Conservation (phyloP, 176 grass and related monocot species). For the Guadua angustifolia region DNA sequence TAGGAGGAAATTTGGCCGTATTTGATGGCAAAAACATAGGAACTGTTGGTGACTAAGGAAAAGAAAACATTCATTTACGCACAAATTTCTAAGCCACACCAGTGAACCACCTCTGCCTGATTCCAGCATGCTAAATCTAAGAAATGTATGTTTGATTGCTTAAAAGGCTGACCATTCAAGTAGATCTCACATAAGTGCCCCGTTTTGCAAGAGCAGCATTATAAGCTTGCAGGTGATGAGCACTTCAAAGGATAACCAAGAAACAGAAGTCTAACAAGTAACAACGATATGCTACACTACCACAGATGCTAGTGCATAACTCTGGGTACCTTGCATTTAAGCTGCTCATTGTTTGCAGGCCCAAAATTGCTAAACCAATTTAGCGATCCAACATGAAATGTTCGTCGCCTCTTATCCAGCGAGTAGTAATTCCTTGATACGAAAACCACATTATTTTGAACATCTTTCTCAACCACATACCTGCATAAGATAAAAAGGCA, state of each 20-base stretch:
- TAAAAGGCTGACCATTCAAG: not conserved
- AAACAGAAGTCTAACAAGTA: not conserved
- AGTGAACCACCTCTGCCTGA: not conserved
- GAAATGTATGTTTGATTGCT: not conserved
- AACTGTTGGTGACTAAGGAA: not conserved
- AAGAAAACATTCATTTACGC: not conserved
- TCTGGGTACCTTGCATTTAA: slow-evolving; percentile 85
- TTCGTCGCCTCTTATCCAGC: slow-evolving; percentile 74
- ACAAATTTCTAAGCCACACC: not conserved
- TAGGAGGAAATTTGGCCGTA: not conserved
- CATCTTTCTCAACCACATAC: slow-evolving; percentile 97
- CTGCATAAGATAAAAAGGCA: slow-evolving; percentile 35
- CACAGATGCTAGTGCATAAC: not conserved
- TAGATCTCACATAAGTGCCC: not conserved
- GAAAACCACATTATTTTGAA: slow-evolving; percentile 86
- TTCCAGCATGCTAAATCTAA: not conserved
- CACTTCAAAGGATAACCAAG: not conserved
- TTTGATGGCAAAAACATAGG: not conserved
- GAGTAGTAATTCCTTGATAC: slow-evolving; percentile 96
- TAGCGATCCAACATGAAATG: slow-evolving; percentile 79
- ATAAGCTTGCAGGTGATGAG: not conserved
- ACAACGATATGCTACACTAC: not conserved
- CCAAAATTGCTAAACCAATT: slow-evolving; percentile 71
- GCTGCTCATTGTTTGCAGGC: slow-evolving; percentile 49
- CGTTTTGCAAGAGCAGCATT: not conserved